These are phyloP conservation scores for Pseudomassariella vexata DNA, from an alignment of 2,329 filamentous ascomycete genomes.

Conservation along the genomic window DNA sequence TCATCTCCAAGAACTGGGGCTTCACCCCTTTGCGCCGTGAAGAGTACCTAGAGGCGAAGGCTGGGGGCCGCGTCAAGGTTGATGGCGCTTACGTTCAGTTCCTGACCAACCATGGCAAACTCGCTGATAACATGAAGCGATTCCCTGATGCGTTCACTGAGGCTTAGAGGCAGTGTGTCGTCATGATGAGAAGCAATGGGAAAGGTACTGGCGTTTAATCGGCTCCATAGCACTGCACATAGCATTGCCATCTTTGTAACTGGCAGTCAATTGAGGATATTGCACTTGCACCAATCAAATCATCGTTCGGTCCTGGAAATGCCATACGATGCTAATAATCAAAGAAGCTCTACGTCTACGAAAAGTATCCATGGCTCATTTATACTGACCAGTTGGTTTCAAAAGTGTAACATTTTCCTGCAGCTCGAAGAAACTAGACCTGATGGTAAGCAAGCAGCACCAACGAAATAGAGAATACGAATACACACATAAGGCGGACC, in stretches of 20 bases:
- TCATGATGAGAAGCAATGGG: slow-evolving; percentile 11
- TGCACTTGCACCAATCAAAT: slow-evolving; percentile 9
- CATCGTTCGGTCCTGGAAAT: slow-evolving; percentile 1
- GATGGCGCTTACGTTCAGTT: slow-evolving; percentile 99
- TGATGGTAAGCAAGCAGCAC: too few relatives aligned
- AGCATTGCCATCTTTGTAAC: too few relatives aligned
- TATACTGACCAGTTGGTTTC: too few relatives aligned
- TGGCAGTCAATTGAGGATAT: slow-evolving; percentile 10
- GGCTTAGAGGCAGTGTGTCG: slow-evolving; percentile 31
- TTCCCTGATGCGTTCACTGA: slow-evolving; percentile 88
- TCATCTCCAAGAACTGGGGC: slow-evolving; percentile 99
- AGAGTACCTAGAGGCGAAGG: slow-evolving; percentile 94
- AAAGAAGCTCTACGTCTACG: too few relatives aligned
- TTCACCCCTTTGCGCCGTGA: slow-evolving; percentile 98
- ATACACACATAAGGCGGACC: too few relatives aligned
- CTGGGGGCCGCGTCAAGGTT: slow-evolving; percentile 87
- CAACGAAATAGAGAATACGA: too few relatives aligned
- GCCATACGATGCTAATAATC: too few relatives aligned
- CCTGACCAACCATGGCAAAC: slow-evolving; percentile 85
- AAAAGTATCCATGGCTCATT: too few relatives aligned
- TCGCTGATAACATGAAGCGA: slow-evolving; percentile 82
- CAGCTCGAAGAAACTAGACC: too few relatives aligned
- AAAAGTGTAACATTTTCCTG: too few relatives aligned
- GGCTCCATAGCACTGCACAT: slow-evolving; percentile 11
- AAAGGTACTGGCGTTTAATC: slow-evolving; percentile 11